These are phyloP conservation scores for Coelastrella sp. DNA, from an alignment of 139 green algal species.

Conservation along the genomic window DNA sequence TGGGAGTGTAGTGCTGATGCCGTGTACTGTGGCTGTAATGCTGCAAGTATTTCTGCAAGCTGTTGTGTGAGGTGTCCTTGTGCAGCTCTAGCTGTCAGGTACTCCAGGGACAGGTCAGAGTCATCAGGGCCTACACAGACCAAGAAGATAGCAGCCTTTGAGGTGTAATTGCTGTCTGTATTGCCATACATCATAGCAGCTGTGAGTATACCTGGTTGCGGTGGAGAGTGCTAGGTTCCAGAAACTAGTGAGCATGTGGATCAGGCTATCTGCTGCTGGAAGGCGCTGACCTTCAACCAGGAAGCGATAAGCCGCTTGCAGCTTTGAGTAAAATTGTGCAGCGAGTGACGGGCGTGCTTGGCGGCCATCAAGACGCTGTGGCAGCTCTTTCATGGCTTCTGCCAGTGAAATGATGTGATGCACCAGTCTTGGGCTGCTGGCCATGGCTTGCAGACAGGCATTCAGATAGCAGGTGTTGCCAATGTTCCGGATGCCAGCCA, in stretches of 20 bases:
- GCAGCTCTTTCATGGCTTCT: background rate
- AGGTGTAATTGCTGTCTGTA: too few relatives aligned
- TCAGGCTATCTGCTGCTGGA: background rate
- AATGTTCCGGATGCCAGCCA: conserved; percentile 15
- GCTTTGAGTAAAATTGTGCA: background rate
- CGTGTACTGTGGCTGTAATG: background rate
- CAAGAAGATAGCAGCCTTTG: background rate
- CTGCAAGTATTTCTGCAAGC: background rate
- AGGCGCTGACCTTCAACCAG: background rate
- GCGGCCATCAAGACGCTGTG: background rate
- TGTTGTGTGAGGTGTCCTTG: background rate
- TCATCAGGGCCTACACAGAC: background rate
- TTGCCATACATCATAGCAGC: too few relatives aligned
- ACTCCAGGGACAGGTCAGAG: background rate
- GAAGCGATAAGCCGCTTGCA: background rate
- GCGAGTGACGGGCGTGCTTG: background rate
- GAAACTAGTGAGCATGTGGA: too few relatives aligned
- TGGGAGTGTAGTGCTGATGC: background rate
- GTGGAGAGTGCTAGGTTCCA: too few relatives aligned
- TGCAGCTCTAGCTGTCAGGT: background rate
- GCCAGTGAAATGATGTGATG: background rate
- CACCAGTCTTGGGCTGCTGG: conserved; percentile 4
- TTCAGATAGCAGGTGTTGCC: conserved; percentile 41
- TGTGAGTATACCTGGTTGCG: too few relatives aligned
- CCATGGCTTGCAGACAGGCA: conserved; percentile 37